Evolutionary conservation across 2,329 filamentous ascomycete species (phyloP).

Genomic region (Phoma sp.): DNA sequence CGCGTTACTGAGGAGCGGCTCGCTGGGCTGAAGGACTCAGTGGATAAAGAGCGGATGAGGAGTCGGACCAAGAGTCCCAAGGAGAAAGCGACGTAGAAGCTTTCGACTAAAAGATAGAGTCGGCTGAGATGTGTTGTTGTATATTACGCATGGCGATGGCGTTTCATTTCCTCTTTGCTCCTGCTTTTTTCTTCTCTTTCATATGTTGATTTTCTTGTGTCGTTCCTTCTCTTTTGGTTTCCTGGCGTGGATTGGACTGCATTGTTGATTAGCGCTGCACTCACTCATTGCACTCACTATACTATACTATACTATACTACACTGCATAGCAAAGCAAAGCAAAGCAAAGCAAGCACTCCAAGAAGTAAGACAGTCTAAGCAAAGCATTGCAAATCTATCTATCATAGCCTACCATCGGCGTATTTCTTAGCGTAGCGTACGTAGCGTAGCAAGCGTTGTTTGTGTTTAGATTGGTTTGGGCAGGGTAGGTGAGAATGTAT

Average conservation of each 20-base stretch:
- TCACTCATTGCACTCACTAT: no score
- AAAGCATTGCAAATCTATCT: no score
- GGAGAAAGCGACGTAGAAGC: constrained; percentile 20
- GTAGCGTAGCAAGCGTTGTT: no score
- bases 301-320: no score
- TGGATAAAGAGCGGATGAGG: constrained; percentile 49
- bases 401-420: no score
- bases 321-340: no score
- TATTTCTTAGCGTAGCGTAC: no score
- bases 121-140: not conserved
- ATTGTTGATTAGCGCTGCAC: no score
- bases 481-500: no score
- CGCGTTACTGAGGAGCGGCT: constrained; percentile 86
- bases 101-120: not conserved
- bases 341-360: no score
- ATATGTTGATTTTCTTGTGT: not conserved
- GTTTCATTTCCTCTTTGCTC: not conserved
- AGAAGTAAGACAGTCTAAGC: no score
- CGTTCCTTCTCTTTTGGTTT: not conserved
- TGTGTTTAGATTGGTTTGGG: no score
- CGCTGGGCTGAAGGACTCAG: constrained; percentile 74
- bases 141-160: constrained; percentile 19
- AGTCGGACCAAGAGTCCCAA: constrained; percentile 29
- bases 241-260: not conserved
- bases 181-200: not conserved